Conservation (phyloP, 345 rosid species). For the Populus nigra region DNA sequence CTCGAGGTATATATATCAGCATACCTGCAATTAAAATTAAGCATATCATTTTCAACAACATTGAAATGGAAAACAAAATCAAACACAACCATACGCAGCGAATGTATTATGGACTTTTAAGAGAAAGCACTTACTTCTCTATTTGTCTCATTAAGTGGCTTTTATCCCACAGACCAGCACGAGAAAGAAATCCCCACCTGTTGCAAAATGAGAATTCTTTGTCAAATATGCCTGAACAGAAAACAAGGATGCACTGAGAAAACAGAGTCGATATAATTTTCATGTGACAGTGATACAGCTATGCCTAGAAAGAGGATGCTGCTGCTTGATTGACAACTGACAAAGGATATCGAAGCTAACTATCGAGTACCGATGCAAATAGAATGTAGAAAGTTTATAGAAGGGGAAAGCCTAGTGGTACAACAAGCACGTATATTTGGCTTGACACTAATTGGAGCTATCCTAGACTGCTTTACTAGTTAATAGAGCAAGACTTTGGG, state of each 20-base stretch:
- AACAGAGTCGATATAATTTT: not conserved
- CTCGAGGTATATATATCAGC: conserved; percentile 92
- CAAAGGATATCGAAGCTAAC: not conserved
- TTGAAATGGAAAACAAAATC: not conserved
- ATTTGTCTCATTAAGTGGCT: conserved; percentile 96
- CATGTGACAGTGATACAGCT: not conserved
- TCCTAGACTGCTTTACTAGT: no score
- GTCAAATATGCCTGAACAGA: not conserved
- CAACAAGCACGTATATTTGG: no score
- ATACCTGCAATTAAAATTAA: conserved; percentile 48
- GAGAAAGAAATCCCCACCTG: conserved; percentile 96
- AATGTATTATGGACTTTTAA: not conserved
- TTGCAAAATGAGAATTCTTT: conserved; percentile 4
- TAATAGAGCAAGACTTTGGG: no score
- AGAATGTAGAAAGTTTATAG: no score
- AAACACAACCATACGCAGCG: not conserved
- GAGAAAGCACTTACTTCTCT: conserved; percentile 56
- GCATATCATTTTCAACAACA: not conserved
- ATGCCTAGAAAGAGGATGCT: not conserved
- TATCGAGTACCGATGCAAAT: not conserved
- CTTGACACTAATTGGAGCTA: no score
- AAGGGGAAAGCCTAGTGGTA: no score
- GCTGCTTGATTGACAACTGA: not conserved
- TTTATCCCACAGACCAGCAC: conserved; percentile 95
- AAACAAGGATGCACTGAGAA: not conserved